Percentiles rank a stretch among this genome's conserved stretches.
These are phyloP conservation scores for Suillus sp. DNA, from an alignment of 768 basidiomycete genomes.

Conservation along the genomic window DNA sequence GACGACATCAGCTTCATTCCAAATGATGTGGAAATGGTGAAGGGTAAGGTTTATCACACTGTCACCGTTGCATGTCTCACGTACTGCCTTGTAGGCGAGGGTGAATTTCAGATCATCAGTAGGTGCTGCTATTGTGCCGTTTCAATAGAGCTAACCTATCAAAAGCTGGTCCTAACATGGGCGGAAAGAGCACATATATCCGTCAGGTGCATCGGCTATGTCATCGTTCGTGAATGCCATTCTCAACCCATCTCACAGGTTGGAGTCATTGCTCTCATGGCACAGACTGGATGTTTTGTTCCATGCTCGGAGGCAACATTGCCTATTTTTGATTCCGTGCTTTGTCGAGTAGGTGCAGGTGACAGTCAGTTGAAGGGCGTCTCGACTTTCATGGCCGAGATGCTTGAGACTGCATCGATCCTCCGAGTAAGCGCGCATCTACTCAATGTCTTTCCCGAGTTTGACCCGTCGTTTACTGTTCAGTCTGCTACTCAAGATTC, in stretches of 20 bases:
- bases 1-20: constrained; percentile 95
- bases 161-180: constrained; percentile 96
- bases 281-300: constrained; percentile 93
- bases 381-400: constrained; percentile 99
- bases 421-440: constrained; percentile 57
- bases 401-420: constrained; percentile 98
- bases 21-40: constrained; percentile 94
- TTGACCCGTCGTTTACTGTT: not conserved
- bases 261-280: constrained; percentile 96
- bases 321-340: constrained; percentile 93
- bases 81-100: constrained; percentile 52
- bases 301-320: constrained; percentile 85
- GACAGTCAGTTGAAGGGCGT: constrained; percentile 98
- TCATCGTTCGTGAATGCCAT: not conserved
- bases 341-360: constrained; percentile 95
- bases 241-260: constrained; percentile 46
- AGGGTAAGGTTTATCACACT: constrained; percentile 48
- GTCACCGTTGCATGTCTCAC: not conserved
- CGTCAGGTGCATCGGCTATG: constrained; percentile 58
- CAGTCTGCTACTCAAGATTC: constrained; percentile 93
- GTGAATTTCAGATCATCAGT: constrained; percentile 97
- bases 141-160: constrained; percentile 10
- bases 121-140: constrained; percentile 23
- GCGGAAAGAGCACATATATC: constrained; percentile 97
- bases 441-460: no score